Evolutionary conservation across 2,329 filamentous ascomycete species (phyloP).

Genomic region (Clarireedia homoeocarpa): DNA sequence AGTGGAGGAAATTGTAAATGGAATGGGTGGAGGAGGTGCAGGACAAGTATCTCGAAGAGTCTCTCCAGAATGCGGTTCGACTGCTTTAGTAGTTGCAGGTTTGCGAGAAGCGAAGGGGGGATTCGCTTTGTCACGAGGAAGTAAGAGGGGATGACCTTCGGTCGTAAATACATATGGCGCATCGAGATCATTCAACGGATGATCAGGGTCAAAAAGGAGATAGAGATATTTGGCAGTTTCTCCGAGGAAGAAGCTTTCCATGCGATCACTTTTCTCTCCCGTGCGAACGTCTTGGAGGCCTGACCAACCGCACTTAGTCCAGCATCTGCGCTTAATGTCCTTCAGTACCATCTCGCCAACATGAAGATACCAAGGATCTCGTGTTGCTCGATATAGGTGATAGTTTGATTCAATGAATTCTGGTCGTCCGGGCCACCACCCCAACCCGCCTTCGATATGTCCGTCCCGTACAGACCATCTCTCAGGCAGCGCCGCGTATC

Average conservation of each 20-base stretch:
- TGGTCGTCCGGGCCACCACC: constrained; percentile 92
- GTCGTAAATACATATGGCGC: constrained; percentile 89
- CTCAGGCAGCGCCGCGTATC: constrained; percentile 89
- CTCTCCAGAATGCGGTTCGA: constrained; percentile 31
- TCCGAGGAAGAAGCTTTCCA: constrained; percentile 98
- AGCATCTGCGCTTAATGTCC: constrained; percentile 83
- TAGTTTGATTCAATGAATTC: constrained; percentile 98
- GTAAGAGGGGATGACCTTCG: constrained; percentile 86
- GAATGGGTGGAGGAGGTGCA: constrained; percentile 46
- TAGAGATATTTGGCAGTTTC: constrained; percentile 97
- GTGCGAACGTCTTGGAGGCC: constrained; percentile 75
- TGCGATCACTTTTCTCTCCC: constrained; percentile 83
- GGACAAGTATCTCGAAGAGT: constrained; percentile 53
- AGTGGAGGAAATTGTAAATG: constrained; percentile 69
- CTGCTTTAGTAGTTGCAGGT: constrained; percentile 17
- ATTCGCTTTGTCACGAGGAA: constrained; percentile 47
- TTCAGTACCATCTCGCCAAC: constrained; percentile 91
- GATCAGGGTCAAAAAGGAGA: constrained; percentile 75
- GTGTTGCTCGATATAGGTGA: constrained; percentile 87
- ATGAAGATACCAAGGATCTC: constrained; percentile 92
- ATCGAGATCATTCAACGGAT: constrained; percentile 83
- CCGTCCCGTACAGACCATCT: constrained; percentile 84
- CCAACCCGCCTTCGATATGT: constrained; percentile 75
- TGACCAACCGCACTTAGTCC: constrained; percentile 88
- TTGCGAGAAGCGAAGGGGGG: constrained; percentile 11